Evolutionary conservation across 1,284 basidiomycete species (phyloP), one percentile per base, ranked within the genome.

Genomic region (Quambalaria eucalypti): DNA sequence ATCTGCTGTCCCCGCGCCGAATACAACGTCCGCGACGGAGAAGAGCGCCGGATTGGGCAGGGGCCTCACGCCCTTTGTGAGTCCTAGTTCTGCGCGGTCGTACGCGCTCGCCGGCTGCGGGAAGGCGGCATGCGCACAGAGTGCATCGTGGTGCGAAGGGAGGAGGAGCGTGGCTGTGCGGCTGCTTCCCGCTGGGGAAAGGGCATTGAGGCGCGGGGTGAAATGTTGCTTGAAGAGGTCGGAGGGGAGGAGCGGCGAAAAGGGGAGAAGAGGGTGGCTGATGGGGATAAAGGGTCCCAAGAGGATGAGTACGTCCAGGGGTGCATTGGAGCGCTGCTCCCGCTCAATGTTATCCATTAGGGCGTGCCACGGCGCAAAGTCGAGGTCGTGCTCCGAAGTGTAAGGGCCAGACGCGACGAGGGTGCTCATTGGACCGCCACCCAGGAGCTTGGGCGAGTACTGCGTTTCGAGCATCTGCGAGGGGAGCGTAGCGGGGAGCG

Each of bases 201-300:
- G 83, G 0, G 79, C 75, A 1, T 78, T 74, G 1, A 98, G 76
- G 3, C 82, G 82, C 19, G 80, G 74, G 0, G 82, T 74, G 64
- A 98, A 84, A 53, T 84, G 80, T 2, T 79, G 76, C 23, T 81
- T 77, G 78, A 97, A 97, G 30, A 95, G 78, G 12, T 84, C 82
- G 0, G 76, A 64, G 0, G 89, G 87, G 2, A 83, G 78, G 50
- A 81, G 77, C 53, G 85, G 83, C 26, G 85, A 74, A 42, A 88
- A 84, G 1, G 90, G 90, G 2, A 78, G 74, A 69, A 83, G 83
- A 57, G 87, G 82, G 76, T 97, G 90, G 12, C 80, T 73, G 0
- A 81, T 76, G 62, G 93, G 88, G 33, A 97, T 77, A 70, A 97
- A 97, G 0, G 93, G 93, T 0, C 93, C 93, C 12, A 92, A 90